Percentiles rank a stretch among this genome's conserved stretches.
phyloP scores from a whole-genome alignment of 2,329 filamentous ascomycete species.

The Raffaelea arxii region DNA sequence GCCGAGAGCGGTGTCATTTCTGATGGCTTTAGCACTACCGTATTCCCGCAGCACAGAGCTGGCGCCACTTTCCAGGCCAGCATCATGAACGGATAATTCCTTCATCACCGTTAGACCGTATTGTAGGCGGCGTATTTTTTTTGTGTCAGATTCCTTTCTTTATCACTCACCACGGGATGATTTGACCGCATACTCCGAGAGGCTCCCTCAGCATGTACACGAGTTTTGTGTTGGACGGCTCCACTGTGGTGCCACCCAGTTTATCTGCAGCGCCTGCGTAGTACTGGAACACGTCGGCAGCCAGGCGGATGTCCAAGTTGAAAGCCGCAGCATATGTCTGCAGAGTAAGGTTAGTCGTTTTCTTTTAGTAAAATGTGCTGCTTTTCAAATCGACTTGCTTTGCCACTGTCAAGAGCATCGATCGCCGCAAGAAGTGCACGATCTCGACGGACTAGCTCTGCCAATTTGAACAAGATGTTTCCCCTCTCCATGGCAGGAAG shows the following conservation, averaged over 20 bases:
- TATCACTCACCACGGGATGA: slow-evolving; percentile 47
- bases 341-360: too few species aligned
- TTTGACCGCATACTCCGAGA: slow-evolving; percentile 58
- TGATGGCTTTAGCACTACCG: slow-evolving; percentile 50
- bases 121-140: too few species aligned
- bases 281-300: slow-evolving; percentile 47
- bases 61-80: slow-evolving; percentile 65
- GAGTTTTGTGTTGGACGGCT: slow-evolving; percentile 49
- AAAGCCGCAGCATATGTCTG: slow-evolving; percentile 32
- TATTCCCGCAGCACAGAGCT: slow-evolving; percentile 51
- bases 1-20: slow-evolving; percentile 54
- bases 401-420: too few species aligned
- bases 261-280: slow-evolving; percentile 68
- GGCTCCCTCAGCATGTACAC: slow-evolving; percentile 62
- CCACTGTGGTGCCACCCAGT: slow-evolving; percentile 59
- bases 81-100: slow-evolving; percentile 66
- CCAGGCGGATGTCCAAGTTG: slow-evolving; percentile 6
- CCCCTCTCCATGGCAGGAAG: too few species aligned
- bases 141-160: not conserved
- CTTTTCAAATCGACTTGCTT: too few species aligned
- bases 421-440: too few species aligned
- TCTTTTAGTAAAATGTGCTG: too few species aligned
- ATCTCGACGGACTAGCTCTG: too few species aligned
- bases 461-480: too few species aligned
- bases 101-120: not conserved